Conservation (phyloP, 2,329 filamentous ascomycete species). For the Tricladium varicosporioides region DNA sequence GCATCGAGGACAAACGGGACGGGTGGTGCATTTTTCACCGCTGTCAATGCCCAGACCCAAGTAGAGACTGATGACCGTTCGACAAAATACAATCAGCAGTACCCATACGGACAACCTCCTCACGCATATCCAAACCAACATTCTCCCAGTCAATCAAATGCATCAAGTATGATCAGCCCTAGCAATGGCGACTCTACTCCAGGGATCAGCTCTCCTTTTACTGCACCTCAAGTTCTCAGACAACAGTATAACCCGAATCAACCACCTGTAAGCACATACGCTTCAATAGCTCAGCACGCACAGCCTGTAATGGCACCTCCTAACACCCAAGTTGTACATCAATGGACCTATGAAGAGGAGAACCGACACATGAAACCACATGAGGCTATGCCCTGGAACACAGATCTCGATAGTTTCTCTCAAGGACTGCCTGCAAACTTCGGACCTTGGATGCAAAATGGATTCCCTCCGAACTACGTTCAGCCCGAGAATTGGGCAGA, state of each 20-base stretch:
- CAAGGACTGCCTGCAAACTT: too few species aligned
- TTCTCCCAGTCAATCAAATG: conserved; percentile 22
- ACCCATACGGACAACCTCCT: conserved; percentile 19
- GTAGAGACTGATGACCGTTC: conserved; percentile 25
- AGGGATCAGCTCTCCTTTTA: conserved; percentile 28
- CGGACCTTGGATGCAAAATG: too few species aligned
- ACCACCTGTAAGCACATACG: not conserved
- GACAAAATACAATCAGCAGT: conserved; percentile 17
- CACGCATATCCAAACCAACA: conserved; percentile 17
- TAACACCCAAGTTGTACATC: not conserved
- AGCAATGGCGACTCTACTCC: conserved; percentile 28
- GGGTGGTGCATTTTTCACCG: conserved; percentile 21
- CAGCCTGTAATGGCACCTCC: conserved; percentile 1
- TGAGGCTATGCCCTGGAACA: too few species aligned
- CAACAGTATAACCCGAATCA: conserved; percentile 4
- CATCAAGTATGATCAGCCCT: conserved; percentile 26
- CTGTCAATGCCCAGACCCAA: conserved; percentile 27
- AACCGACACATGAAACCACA: not conserved
- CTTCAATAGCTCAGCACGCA: not conserved
- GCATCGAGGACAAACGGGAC: conserved; percentile 18
- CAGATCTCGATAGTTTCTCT: too few species aligned
- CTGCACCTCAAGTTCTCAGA: conserved; percentile 10
- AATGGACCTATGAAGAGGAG: not conserved
- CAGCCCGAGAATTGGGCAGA: too few species aligned
- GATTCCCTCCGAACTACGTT: too few species aligned